Conservation (phyloP, 306 rosid species). For the Ziziphus jujuba region DNA sequence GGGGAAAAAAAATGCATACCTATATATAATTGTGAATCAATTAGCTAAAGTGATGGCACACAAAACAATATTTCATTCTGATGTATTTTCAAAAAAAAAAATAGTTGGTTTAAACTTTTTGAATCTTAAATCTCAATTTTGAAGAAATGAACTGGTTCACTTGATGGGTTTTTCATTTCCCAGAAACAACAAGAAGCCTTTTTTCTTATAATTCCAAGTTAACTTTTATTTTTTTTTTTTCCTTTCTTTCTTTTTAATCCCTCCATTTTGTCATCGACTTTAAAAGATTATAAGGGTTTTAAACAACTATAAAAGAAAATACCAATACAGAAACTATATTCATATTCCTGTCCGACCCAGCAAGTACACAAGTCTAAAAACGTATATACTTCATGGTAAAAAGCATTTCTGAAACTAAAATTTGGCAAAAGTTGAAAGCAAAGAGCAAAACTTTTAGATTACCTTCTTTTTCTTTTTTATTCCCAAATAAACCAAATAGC, state of each 20-base stretch:
- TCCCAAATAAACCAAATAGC: neutral
- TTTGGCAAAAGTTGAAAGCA: neutral
- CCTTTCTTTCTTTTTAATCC: neutral
- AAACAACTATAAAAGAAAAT: neutral
- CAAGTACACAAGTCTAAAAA: too few relatives aligned
- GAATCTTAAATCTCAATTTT: neutral
- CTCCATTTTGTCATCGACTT: conserved; percentile 12
- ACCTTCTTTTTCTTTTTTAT: neutral
- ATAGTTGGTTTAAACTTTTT: neutral
- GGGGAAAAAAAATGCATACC: neutral
- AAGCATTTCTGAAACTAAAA: neutral
- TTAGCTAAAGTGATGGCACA: neutral
- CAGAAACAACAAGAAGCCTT: neutral
- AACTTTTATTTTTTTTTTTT: too few relatives aligned
- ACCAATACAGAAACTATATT: neutral
- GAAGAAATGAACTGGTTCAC: neutral
- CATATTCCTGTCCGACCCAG: too few relatives aligned
- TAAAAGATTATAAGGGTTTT: neutral
- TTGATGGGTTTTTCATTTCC: neutral
- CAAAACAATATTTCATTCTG: neutral
- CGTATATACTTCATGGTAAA: too few relatives aligned
- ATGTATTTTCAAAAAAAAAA: neutral
- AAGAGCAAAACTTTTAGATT: neutral
- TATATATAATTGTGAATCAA: conserved; percentile 8
- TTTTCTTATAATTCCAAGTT: too few relatives aligned